Percentiles rank a stretch among this genome's conserved stretches.
Evolutionary conservation across 2,329 filamentous ascomycete genomes (phyloP).

Genomic region (Fusarium illudens): DNA sequence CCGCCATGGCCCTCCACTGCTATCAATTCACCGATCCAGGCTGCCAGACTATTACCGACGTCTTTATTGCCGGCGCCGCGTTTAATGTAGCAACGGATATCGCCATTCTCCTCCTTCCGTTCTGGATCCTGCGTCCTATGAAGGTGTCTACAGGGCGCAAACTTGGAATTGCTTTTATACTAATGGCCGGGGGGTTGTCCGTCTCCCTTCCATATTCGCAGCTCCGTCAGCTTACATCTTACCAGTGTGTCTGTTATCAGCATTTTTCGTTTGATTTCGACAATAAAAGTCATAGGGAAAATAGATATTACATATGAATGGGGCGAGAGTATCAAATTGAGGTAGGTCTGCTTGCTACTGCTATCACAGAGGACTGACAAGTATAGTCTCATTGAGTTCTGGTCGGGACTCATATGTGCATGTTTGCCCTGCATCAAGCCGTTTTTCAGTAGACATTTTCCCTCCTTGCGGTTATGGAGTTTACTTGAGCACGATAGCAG

Average conservation of each 20-base stretch:
- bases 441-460: background rate
- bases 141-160: background rate
- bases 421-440: constrained; percentile 18
- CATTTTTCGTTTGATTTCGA: constrained; percentile 1
- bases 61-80: background rate
- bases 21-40: background rate
- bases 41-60: background rate
- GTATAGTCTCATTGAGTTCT: constrained; percentile 11
- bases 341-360: background rate
- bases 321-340: constrained; percentile 2
- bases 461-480: background rate
- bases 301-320: background rate
- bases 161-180: constrained; percentile 5
- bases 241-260: constrained; percentile 6
- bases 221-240: background rate
- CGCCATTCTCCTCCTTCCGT: constrained; percentile 3
- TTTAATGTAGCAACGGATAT: constrained; percentile 5
- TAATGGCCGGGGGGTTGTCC: constrained; percentile 22
- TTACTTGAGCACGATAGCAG: background rate
- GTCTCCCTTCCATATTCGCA: background rate
- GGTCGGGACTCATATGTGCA: constrained; percentile 14
- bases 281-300: background rate
- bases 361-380: background rate
- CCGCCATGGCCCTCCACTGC: background rate
- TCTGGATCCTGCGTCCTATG: constrained; percentile 16